Conservation (phyloP, 2,329 filamentous ascomycete genomes). For the Phialemoniopsis sp. region DNA sequence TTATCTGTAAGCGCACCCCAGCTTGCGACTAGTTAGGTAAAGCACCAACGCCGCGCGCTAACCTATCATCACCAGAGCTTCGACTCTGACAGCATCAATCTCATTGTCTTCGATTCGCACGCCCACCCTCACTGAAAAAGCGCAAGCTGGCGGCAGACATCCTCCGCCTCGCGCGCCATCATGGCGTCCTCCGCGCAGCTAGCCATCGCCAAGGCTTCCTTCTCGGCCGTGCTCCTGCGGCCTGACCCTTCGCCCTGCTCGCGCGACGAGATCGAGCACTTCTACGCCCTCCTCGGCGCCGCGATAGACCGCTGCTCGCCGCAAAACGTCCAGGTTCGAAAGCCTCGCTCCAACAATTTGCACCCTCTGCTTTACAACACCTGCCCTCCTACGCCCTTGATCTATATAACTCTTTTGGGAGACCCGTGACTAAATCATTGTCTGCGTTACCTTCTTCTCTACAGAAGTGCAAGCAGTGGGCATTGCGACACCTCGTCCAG, state of each 20-base stretch:
- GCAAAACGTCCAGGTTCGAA: slow-evolving; percentile 84
- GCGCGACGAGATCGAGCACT: slow-evolving; percentile 65
- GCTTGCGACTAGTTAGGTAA: too few species aligned
- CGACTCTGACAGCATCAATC: too few species aligned
- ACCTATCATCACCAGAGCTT: too few species aligned
- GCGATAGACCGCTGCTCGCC: slow-evolving; percentile 69
- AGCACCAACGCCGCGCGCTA: too few species aligned
- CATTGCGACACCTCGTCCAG: slow-evolving; percentile 65
- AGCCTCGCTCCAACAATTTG: slow-evolving; percentile 8
- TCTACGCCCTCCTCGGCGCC: slow-evolving; percentile 62
- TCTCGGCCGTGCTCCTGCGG: slow-evolving; percentile 69
- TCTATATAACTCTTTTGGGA: slow-evolving; percentile 12
- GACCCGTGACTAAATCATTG: slow-evolving; percentile 29
- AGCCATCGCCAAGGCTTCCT: slow-evolving; percentile 75
- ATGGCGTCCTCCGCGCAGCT: slow-evolving; percentile 69
- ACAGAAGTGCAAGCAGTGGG: slow-evolving; percentile 88
- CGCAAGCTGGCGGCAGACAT: not conserved
- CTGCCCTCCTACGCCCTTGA: slow-evolving; percentile 3
- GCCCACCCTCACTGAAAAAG: too few species aligned
- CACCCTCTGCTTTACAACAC: not conserved
- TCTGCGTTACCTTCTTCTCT: slow-evolving; percentile 19
- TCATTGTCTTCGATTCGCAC: too few species aligned
- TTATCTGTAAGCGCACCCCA: too few species aligned
- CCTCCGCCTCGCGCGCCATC: slow-evolving; percentile 5
- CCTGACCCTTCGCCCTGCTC: slow-evolving; percentile 67